Evolutionary conservation across 2,329 filamentous ascomycete genomes (phyloP).

Genomic region (Colletotrichum sp.): DNA sequence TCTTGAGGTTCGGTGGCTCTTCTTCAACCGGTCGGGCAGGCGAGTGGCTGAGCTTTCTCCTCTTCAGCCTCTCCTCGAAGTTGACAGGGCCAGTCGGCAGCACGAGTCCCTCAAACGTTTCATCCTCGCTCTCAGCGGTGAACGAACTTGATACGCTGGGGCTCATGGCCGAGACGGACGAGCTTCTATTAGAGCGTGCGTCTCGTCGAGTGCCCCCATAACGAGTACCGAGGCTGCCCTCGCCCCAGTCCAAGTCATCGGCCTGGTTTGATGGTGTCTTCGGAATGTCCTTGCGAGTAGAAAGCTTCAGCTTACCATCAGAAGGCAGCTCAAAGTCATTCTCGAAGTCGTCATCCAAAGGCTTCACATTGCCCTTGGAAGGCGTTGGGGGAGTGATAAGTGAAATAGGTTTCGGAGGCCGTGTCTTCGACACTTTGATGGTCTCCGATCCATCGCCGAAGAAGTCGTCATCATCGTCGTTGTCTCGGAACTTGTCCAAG

Average conservation of each 20-base stretch:
- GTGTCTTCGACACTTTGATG: constrained; percentile 70
- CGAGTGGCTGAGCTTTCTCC: constrained; percentile 67
- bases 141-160: constrained; percentile 92
- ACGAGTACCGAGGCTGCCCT: constrained; percentile 89
- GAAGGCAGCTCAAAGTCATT: constrained; percentile 74
- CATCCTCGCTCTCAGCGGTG: constrained; percentile 91
- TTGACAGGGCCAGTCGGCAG: constrained; percentile 84
- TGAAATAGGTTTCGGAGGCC: constrained; percentile 54
- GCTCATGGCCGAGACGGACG: constrained; percentile 86
- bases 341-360: constrained; percentile 70
- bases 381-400: constrained; percentile 62
- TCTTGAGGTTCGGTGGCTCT: constrained; percentile 35
- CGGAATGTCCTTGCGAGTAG: constrained; percentile 64
- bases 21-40: constrained; percentile 52
- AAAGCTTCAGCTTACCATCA: constrained; percentile 69
- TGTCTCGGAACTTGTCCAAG: constrained; percentile 69
- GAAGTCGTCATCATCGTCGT: constrained; percentile 64
- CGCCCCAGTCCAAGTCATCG: constrained; percentile 92
- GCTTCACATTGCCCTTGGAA: constrained; percentile 42
- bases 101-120: constrained; percentile 87
- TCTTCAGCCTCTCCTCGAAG: constrained; percentile 78
- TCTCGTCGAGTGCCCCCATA: constrained; percentile 87
- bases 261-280: constrained; percentile 64
- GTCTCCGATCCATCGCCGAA: constrained; percentile 69
- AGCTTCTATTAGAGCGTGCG: constrained; percentile 80